phyloP scores from a whole-genome alignment of 768 basidiomycete species.

The Rhizopogon vesiculosus region DNA sequence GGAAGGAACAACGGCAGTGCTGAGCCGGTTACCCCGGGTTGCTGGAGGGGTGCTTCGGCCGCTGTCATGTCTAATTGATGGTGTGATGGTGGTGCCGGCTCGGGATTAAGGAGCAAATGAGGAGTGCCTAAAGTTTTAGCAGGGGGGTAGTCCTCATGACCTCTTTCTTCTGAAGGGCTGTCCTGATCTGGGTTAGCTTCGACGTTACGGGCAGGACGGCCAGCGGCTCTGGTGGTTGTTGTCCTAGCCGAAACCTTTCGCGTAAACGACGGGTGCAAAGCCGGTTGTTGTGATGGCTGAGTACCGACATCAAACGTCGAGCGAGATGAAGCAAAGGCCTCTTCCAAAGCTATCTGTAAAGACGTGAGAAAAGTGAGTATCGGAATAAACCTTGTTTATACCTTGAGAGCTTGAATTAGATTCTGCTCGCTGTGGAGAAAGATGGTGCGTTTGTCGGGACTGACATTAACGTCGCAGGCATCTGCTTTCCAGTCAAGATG shows the following conservation, averaged over 20 bases:
- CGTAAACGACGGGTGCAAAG: neutral
- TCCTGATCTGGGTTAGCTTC: slow-evolving; percentile 1
- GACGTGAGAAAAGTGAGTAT: neutral
- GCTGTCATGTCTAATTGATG: slow-evolving; percentile 14
- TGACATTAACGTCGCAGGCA: slow-evolving; percentile 88
- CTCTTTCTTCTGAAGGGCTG: neutral
- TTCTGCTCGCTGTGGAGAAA: slow-evolving; percentile 85
- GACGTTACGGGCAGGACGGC: neutral
- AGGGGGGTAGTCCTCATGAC: slow-evolving; percentile 1
- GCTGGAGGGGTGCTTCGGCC: slow-evolving; percentile 1
- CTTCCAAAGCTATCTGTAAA: slow-evolving; percentile 59
- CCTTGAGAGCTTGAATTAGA: slow-evolving; percentile 75
- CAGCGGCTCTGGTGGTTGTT: neutral
- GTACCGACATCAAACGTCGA: slow-evolving; percentile 61
- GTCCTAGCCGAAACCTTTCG: slow-evolving; percentile 6
- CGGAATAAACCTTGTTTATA: slow-evolving; percentile 22
- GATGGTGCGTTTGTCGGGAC: slow-evolving; percentile 95
- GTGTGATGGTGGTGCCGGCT: neutral
- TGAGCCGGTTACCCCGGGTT: slow-evolving; percentile 1
- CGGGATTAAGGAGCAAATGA: slow-evolving; percentile 4
- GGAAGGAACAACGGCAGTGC: slow-evolving; percentile 24
- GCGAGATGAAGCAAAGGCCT: slow-evolving; percentile 60
- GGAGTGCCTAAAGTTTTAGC: slow-evolving; percentile 6
- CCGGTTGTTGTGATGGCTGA: slow-evolving; percentile 16
- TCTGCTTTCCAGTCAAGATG: slow-evolving; percentile 35